Evolutionary conservation across 768 basidiomycete genomes (phyloP).

Genomic region (Phylloporus arenicola): DNA sequence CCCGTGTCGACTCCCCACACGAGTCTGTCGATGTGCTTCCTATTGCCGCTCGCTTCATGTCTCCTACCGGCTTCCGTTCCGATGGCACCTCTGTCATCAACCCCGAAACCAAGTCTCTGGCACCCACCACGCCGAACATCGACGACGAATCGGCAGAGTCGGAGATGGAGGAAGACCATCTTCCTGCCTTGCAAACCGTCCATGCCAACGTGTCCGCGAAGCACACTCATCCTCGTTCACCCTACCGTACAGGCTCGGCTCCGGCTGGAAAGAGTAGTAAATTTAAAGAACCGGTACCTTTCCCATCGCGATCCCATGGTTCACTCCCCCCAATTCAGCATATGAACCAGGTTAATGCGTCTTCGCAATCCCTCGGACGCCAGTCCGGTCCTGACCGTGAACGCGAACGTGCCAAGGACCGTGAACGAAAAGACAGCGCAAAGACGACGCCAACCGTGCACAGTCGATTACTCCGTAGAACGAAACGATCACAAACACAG

Average conservation of each 20-base stretch:
- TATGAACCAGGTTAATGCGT: constrained; percentile 46
- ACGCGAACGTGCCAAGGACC: constrained; percentile 39
- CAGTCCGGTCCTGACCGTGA: constrained; percentile 52
- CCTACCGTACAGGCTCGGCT: constrained; percentile 53
- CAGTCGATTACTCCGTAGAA: constrained; percentile 56
- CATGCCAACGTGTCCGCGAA: constrained; percentile 36
- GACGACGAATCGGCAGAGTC: constrained; percentile 73
- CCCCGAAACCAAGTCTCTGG: constrained; percentile 47
- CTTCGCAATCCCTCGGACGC: constrained; percentile 71
- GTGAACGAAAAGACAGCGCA: constrained; percentile 43
- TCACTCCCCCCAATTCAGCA: constrained; percentile 65
- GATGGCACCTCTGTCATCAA: constrained; percentile 41
- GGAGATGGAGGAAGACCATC: constrained; percentile 57
- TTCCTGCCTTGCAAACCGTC: constrained; percentile 27
- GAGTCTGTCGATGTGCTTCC: constrained; percentile 74
- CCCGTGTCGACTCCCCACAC: constrained; percentile 55
- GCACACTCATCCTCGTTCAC: constrained; percentile 70
- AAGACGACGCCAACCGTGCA: constrained; percentile 29
- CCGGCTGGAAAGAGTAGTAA: constrained; percentile 37
- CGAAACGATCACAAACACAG: constrained; percentile 59
- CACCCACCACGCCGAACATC: constrained; percentile 49
- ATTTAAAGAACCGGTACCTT: constrained; percentile 53
- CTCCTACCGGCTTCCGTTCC: constrained; percentile 46
- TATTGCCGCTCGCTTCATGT: constrained; percentile 90
- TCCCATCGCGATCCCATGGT: constrained; percentile 75